Conservation (phyloP, 306 rosid genomes). For the Castanea mollissima region DNA sequence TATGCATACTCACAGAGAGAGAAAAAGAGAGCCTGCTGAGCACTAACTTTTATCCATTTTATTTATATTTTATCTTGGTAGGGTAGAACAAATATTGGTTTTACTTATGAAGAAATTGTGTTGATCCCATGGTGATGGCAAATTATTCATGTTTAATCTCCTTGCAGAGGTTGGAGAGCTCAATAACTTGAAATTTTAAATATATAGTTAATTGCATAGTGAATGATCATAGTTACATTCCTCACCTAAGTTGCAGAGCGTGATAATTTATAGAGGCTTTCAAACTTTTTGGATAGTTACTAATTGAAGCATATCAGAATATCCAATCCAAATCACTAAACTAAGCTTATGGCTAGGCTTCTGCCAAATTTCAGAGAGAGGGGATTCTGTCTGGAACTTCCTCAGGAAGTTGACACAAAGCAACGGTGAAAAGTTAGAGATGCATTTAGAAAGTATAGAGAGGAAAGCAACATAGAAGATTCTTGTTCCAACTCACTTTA, state of each 20-base stretch:
- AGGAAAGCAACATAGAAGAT: conserved; percentile 19
- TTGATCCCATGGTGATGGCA: background rate
- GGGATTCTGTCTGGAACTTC: conserved; percentile 11
- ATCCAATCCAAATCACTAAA: background rate
- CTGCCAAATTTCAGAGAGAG: conserved; percentile 2
- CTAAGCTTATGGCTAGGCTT: background rate
- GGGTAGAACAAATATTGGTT: too few relatives aligned
- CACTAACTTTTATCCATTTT: too few relatives aligned
- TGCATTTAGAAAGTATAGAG: conserved; percentile 2
- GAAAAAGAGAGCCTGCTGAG: too few relatives aligned
- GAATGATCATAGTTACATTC: background rate
- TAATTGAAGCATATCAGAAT: background rate
- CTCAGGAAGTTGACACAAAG: conserved; percentile 9
- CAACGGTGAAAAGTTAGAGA: background rate
- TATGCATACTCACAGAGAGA: too few relatives aligned
- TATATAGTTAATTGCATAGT: background rate
- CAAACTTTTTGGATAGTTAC: background rate
- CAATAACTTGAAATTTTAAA: background rate
- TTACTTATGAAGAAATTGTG: background rate
- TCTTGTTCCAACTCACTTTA: conserved; percentile 31
- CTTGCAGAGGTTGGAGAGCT: background rate
- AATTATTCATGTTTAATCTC: conserved; percentile 9
- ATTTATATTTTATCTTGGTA: too few relatives aligned
- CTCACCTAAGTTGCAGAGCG: background rate
- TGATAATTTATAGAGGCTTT: background rate